Conservation (phyloP, 1,284 basidiomycete species). For the Rhodotorula glutinis region DNA sequence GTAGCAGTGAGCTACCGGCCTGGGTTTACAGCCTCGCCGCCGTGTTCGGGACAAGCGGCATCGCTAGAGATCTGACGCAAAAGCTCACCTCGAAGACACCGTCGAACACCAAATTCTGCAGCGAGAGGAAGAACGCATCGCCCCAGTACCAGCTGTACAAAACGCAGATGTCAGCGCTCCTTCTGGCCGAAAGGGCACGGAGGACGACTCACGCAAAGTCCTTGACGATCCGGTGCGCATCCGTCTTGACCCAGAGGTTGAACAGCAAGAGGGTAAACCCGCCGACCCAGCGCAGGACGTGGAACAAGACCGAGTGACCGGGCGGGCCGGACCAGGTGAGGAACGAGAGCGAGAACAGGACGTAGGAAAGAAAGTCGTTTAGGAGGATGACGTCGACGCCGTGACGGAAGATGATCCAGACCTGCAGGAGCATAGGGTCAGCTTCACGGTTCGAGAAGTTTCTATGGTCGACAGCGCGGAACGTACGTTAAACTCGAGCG, state of each 20-base stretch:
- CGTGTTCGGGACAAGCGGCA: no score
- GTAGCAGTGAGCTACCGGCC: neutral
- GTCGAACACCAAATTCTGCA: slow-evolving; percentile 79
- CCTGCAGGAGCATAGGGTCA: slow-evolving; percentile 36
- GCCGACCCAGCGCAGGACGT: slow-evolving; percentile 80
- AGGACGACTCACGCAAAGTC: slow-evolving; percentile 54
- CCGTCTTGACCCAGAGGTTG: slow-evolving; percentile 94
- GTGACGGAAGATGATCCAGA: slow-evolving; percentile 88
- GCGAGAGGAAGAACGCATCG: slow-evolving; percentile 81
- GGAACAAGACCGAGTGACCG: slow-evolving; percentile 63
- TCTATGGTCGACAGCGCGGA: no score
- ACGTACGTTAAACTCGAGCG: slow-evolving; percentile 67
- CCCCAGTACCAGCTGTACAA: slow-evolving; percentile 96
- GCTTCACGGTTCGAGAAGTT: no score
- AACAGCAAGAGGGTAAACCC: slow-evolving; percentile 83
- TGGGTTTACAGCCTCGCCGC: no score
- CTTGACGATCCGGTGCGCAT: slow-evolving; percentile 94
- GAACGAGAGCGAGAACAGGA: slow-evolving; percentile 79
- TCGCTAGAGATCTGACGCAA: no score
- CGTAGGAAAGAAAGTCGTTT: slow-evolving; percentile 94
- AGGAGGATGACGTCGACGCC: slow-evolving; percentile 91
- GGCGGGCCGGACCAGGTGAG: slow-evolving; percentile 67
- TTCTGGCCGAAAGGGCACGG: neutral
- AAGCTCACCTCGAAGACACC: slow-evolving; percentile 87
- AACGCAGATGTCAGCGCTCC: neutral